Evolutionary conservation across 2,329 filamentous ascomycete species (phyloP).

Genomic region (Raffaelea ambrosiae): DNA sequence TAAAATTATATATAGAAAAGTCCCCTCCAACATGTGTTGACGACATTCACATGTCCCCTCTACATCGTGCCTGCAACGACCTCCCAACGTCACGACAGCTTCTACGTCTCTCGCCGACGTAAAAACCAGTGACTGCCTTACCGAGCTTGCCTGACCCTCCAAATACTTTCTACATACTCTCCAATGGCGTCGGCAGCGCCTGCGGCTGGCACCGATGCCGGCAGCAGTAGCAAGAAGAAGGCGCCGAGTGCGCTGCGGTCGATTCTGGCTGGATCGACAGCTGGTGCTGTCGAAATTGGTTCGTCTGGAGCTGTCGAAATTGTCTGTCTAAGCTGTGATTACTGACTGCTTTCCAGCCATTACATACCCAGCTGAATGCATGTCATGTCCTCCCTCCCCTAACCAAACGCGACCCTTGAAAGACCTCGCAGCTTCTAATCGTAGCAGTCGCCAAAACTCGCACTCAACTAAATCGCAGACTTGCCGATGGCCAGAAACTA

Average conservation of each 20-base stretch:
- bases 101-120: no score
- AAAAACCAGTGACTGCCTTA: no score
- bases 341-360: slow-evolving; percentile 46
- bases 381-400: slow-evolving; percentile 17
- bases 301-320: slow-evolving; percentile 13
- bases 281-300: slow-evolving; percentile 92
- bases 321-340: neutral
- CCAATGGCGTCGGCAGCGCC: slow-evolving; percentile 5
- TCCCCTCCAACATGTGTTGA: no score
- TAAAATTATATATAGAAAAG: no score
- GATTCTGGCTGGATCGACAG: slow-evolving; percentile 85
- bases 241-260: slow-evolving; percentile 75
- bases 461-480: slow-evolving; percentile 79
- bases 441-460: slow-evolving; percentile 83
- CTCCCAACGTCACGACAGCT: no score
- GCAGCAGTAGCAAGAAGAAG: slow-evolving; percentile 26
- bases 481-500: slow-evolving; percentile 76
- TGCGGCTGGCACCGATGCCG: slow-evolving; percentile 1
- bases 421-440: neutral
- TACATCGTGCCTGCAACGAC: no score
- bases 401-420: neutral
- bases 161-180: no score
- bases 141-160: neutral
- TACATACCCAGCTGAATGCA: slow-evolving; percentile 91
- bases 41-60: no score